These are phyloP conservation scores for Fusarium succisae DNA, from an alignment of 2,329 filamentous ascomycete genomes.

Conservation along the genomic window DNA sequence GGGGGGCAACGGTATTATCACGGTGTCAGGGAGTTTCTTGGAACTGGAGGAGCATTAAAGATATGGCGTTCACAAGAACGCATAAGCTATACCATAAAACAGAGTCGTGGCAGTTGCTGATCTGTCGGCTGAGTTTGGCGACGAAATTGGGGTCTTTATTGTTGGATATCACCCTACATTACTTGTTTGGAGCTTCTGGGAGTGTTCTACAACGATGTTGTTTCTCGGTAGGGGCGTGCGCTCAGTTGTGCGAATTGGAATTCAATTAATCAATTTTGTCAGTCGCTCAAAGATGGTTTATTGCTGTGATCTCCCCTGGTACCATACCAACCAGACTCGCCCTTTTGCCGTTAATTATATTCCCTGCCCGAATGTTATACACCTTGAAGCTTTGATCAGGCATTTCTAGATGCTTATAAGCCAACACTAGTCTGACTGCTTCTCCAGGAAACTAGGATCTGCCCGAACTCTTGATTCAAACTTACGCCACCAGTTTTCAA, in stretches of 20 bases:
- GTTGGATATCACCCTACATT: conserved; percentile 3
- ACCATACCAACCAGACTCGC: neutral
- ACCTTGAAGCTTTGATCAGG: neutral
- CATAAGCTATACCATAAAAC: conserved; percentile 10
- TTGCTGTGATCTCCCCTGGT: neutral
- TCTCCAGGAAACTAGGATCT: conserved; percentile 90
- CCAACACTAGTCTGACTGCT: conserved; percentile 48
- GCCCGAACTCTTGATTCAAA: conserved; percentile 87
- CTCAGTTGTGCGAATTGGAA: neutral
- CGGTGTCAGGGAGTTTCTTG: conserved; percentile 18
- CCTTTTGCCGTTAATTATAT: neutral
- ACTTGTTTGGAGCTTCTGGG: neutral
- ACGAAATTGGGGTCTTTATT: neutral
- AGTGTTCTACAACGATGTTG: neutral
- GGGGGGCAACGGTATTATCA: neutral
- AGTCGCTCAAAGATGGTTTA: conserved; percentile 15
- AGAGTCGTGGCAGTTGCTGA: conserved; percentile 11
- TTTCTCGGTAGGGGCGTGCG: neutral
- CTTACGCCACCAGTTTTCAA: conserved; percentile 98
- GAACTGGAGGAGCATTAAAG: neutral
- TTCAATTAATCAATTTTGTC: neutral
- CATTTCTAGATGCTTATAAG: too few relatives aligned
- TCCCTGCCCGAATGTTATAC: neutral
- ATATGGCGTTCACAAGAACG: conserved; percentile 26
- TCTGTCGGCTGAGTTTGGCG: neutral